Percentiles rank a stretch among this genome's conserved stretches.
These are phyloP conservation scores for Cupressus sempervirens DNA, from an alignment of 75 land plant species.

Conservation along the genomic window DNA sequence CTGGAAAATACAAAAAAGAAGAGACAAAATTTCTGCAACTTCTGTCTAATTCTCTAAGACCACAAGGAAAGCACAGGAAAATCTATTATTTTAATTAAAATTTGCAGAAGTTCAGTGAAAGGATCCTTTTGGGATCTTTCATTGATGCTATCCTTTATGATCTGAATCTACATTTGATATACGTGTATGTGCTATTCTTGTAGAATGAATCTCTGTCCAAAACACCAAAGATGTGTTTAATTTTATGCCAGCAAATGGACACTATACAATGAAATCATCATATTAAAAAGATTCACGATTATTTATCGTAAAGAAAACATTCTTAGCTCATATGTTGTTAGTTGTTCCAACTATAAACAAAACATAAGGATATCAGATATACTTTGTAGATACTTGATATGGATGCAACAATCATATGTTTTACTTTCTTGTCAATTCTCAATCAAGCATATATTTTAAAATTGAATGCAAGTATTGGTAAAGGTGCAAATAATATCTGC, in stretches of 20 bases:
- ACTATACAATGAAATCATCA: background rate
- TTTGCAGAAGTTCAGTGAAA: too few relatives aligned
- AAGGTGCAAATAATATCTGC: background rate
- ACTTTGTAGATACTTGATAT: too few relatives aligned
- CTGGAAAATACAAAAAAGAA: too few relatives aligned
- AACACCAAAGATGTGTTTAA: background rate
- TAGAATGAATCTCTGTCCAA: background rate
- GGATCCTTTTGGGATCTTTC: too few relatives aligned
- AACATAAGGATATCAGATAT: too few relatives aligned
- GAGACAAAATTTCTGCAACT: too few relatives aligned
- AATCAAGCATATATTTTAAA: constrained; percentile 3
- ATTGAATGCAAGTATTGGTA: constrained; percentile 3
- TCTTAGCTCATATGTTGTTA: too few relatives aligned
- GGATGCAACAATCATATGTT: background rate
- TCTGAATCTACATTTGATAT: background rate
- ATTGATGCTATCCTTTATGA: background rate
- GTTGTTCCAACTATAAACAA: too few relatives aligned
- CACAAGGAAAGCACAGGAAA: too few relatives aligned
- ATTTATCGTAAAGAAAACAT: too few relatives aligned
- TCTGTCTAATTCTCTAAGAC: too few relatives aligned
- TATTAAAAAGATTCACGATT: background rate
- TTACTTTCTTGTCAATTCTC: background rate
- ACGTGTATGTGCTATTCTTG: background rate
- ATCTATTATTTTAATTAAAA: too few relatives aligned
- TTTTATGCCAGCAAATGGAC: background rate